Conservation (phyloP, 1,284 basidiomycete species). For the Moesziomyces parantarcticus region DNA sequence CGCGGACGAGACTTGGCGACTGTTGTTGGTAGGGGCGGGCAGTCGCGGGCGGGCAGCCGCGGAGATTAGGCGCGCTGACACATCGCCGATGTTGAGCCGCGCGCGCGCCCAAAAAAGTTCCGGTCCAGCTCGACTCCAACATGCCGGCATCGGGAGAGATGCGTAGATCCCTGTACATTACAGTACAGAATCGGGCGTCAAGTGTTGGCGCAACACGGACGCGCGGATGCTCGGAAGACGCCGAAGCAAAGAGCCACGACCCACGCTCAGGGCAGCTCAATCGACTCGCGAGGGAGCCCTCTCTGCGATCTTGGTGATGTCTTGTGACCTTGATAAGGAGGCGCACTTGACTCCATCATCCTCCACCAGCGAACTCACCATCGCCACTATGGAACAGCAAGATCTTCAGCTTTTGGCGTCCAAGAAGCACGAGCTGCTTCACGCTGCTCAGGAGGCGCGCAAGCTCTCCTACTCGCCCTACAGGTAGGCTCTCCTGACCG, state of each 20-base stretch:
- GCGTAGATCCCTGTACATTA: too few relatives aligned
- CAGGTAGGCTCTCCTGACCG: too few relatives aligned
- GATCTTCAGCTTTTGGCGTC: conserved; percentile 35
- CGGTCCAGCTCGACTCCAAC: too few relatives aligned
- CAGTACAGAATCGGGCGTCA: too few relatives aligned
- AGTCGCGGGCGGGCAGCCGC: too few relatives aligned
- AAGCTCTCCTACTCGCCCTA: conserved; percentile 63
- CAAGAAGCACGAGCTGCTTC: conserved; percentile 51
- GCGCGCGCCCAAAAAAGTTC: too few relatives aligned
- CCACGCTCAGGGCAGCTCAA: background rate
- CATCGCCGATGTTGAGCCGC: background rate
- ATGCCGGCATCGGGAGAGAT: too few relatives aligned
- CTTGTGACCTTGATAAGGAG: conserved; percentile 15
- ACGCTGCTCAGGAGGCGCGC: conserved; percentile 55
- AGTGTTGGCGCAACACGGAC: background rate
- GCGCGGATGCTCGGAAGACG: conserved; percentile 30
- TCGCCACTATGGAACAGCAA: conserved; percentile 31
- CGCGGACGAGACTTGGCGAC: too few relatives aligned
- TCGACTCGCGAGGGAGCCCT: too few relatives aligned
- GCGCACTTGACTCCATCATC: too few relatives aligned
- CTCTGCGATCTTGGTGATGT: conserved; percentile 7
- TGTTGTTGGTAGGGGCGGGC: too few relatives aligned
- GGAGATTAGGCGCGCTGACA: background rate
- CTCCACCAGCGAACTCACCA: background rate
- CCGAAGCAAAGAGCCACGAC: conserved; percentile 1